Base-by-base conservation (phyloP, 805 yeast species). In the Kockiozyma suomiensis region DNA sequence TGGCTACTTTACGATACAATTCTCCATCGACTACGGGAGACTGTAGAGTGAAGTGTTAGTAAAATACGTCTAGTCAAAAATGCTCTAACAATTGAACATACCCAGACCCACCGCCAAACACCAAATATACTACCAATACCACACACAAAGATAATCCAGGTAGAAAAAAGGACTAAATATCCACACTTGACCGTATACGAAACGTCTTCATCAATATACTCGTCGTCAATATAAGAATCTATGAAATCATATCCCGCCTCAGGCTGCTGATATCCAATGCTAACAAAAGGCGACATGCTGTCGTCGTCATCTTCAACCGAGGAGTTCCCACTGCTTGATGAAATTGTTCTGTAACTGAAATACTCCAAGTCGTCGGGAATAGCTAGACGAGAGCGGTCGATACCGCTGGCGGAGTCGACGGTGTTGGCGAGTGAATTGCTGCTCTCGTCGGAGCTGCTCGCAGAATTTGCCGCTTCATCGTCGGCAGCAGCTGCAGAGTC, bases 31-130 rank as follows among this genome's bases (percentile, higher is more conserved):
- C 23, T 3, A 30, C 25, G 40, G 40, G 50, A 8, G 40, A 19
- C 40, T 30, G 26, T 21, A 12, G 41, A 2, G 3, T 3, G 15
- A 4, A 42, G 28, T 47, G 41, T 47, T 35, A 49, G 30, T 3
- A 35, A 5, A 13, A 4, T 12, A n/a, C 23, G 8, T 13, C 7
- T n/a, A 7, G 17, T 23, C 19, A 1, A 35, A 10, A 30, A 10
- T 10, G 28, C 17, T 19, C 25, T n/a, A 33, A 43, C 15, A 21
- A 3, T 17, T 21, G 23, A 25, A 38, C 64, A 23, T 33, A 61
- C 60, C 66, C 66, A 62, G 48, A 58, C 67, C 69, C 59, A 61
- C 50, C 57, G 48, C 70, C 58, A 66, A 21, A 64, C 56, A 7
- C 68, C 61, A 45, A 65, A 65, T 55, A 60, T 47, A 56, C 61